phyloP scores from a whole-genome alignment of 2,329 filamentous ascomycete species.

The Fusarium setosum region DNA sequence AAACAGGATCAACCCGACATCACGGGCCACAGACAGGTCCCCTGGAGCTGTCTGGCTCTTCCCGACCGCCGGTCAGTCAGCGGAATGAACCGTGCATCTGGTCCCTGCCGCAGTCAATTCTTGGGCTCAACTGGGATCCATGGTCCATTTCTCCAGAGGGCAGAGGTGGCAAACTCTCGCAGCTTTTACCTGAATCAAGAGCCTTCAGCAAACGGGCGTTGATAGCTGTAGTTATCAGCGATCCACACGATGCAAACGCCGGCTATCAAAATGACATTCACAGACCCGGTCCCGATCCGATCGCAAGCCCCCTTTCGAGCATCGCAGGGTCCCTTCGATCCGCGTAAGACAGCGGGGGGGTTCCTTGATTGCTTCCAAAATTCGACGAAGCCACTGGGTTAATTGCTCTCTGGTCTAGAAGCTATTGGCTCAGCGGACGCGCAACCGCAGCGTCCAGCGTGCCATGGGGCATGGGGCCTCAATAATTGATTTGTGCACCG shows the following conservation, averaged over 20 bases:
- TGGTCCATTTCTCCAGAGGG: neutral
- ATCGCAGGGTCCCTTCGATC: neutral
- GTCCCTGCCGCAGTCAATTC: slow-evolving; percentile 1
- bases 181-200: slow-evolving; percentile 11
- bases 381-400: no score
- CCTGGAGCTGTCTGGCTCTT: slow-evolving; percentile 16
- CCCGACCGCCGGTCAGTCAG: slow-evolving; percentile 15
- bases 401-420: neutral
- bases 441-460: slow-evolving; percentile 8
- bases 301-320: slow-evolving; percentile 13
- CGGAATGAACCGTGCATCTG: slow-evolving; percentile 26
- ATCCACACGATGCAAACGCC: slow-evolving; percentile 1
- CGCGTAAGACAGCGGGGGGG: slow-evolving; percentile 1
- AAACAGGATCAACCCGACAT: slow-evolving; percentile 4
- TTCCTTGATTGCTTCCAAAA: no score
- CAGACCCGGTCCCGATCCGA: slow-evolving; percentile 19
- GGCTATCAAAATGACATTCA: neutral
- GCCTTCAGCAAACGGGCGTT: neutral
- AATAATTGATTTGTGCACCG: slow-evolving; percentile 1
- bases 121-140: slow-evolving; percentile 8
- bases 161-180: neutral
- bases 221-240: neutral
- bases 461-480: slow-evolving; percentile 29
- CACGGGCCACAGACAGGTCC: slow-evolving; percentile 1
- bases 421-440: slow-evolving; percentile 18